Evolutionary conservation across 768 basidiomycete genomes (phyloP), one percentile per base, ranked within the genome.

Genomic region (Tulasnella sp.): DNA sequence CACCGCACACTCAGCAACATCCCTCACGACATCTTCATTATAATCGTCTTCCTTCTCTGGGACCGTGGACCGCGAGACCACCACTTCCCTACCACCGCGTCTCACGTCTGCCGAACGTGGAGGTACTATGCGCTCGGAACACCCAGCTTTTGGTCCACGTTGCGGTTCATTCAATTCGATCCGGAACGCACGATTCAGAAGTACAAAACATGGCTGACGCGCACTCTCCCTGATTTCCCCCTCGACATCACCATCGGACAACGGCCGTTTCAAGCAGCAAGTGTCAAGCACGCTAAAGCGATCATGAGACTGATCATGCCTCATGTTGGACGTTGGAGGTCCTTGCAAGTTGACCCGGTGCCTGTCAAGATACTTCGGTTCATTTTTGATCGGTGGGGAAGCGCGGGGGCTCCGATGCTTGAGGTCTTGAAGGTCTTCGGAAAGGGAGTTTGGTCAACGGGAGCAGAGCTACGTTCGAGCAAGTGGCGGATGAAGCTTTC

Each of bases 381-480:
- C 87, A 6, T 88, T 86, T 3, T 86, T 86, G 34, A 88, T 86
- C 0, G 75, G 81, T 1, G 85, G 92, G 36, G 77, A 79, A 19
- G 87, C 82, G 0, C 77, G 81, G 1, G 84, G 87, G 17, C 44
- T 7, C 12, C 90, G 91, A 47, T 1, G 3, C 79, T 94, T 35
- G 89, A 95, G 26, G 87, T 90, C 29, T 81, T 92, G 75, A 86
- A 85, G 2, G 84, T 87, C 4, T 79, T 80, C 0, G 79, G 82
- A 2, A 86, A 87, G 19, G 0, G 78, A 0, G 78, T 94, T 40
- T 75, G 95, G 16, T 7, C 7, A 17, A 22, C 7, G 14, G 19
- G 11, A 19, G 17, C 44, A 17, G 16, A 19, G 19, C 44, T 19
- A 7, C 17, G 2, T 2, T 22, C 44, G 1, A 47, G 19, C 19